These are phyloP conservation scores for Arxiozyma telluris DNA, from an alignment of 1,139 yeast genomes.

Conservation along the genomic window DNA sequence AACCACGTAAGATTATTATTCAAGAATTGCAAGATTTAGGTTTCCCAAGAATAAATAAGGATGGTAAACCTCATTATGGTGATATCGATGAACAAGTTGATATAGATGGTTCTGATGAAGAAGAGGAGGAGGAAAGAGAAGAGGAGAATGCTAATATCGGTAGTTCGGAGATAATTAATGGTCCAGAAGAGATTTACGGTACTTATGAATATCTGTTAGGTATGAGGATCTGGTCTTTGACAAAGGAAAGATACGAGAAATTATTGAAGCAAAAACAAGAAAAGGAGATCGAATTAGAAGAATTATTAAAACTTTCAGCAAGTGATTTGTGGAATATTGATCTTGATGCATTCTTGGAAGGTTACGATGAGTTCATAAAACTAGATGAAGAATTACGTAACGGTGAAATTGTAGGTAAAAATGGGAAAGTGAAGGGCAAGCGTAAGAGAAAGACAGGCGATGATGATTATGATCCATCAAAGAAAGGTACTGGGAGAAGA, in stretches of 20 bases:
- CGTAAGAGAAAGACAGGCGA: constrained; percentile 27
- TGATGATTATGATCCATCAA: constrained; percentile 27
- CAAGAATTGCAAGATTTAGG: constrained; percentile 51
- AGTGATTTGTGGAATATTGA: constrained; percentile 85
- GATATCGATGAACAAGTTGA: constrained; percentile 27
- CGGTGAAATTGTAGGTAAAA: constrained; percentile 23
- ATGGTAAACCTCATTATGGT: constrained; percentile 48
- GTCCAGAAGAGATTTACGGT: constrained; percentile 38
- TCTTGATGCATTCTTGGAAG: constrained; percentile 58
- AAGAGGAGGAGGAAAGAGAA: constrained; percentile 33
- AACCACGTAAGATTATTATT: constrained; percentile 57
- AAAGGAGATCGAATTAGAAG: constrained; percentile 64
- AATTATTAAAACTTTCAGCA: constrained; percentile 59
- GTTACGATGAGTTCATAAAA: constrained; percentile 57
- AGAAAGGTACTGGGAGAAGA: constrained; percentile 20
- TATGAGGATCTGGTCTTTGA: constrained; percentile 90
- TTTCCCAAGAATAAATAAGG: constrained; percentile 69
- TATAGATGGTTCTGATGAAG: constrained; percentile 29
- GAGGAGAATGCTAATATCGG: constrained; percentile 20
- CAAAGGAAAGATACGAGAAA: constrained; percentile 79
- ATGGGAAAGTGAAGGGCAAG: constrained; percentile 25
- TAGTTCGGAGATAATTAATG: constrained; percentile 22
- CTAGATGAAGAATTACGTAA: constrained; percentile 42
- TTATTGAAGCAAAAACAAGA: constrained; percentile 62
- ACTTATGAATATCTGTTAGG: constrained; percentile 70